Evolutionary conservation across 257 asterid species (phyloP), one percentile per base, ranked within the genome.

Genomic region (Primulina eburnea): DNA sequence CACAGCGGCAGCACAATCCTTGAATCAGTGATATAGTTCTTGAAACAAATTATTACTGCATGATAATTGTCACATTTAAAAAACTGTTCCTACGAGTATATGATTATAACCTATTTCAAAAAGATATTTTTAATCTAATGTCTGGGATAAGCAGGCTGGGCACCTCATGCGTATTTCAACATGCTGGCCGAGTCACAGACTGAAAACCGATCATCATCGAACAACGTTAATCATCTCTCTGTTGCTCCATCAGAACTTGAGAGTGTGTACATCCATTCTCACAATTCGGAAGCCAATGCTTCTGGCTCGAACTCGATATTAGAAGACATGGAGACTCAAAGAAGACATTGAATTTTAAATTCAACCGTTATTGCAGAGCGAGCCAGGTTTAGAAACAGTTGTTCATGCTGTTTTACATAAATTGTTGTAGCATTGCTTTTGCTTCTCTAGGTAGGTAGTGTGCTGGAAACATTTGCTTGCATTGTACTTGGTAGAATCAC

Each of bases 161-260:
- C 92, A 33, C 97, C 98, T 73, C 97, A 90, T 79, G 92, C 89
- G 2, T 90, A 92, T 77, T 85, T 85, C 79, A 80, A 50, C 73
- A 90, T 87, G 98, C 77, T 92, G 80, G 95, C 87, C 1, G 95
- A 88, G 65, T 81, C 88, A 26, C 84, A 71, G 74, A 77, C 37
- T 33, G 89, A 65, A 20, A 64, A 61, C 47, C 82, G 63, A 50
- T 18, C 88, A 33, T 80, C 86, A 61, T 35, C 73, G 0, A 70
- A 82, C 73, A 73, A 71, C 26, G 77, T 61, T 37, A 78, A 57
- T 40, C 76, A 69, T 74, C 90, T 83, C 5, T 29, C 85, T 24
- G 79, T 72, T 29, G 73, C 83, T 40, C 79, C 71, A 65, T 69
- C 88, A 1, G 95, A 82, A 68, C 62, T 73, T 60, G 94, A 77